Evolutionary conservation across 2,329 filamentous ascomycete genomes (phyloP).

Genomic region (Grosmannia huntii): DNA sequence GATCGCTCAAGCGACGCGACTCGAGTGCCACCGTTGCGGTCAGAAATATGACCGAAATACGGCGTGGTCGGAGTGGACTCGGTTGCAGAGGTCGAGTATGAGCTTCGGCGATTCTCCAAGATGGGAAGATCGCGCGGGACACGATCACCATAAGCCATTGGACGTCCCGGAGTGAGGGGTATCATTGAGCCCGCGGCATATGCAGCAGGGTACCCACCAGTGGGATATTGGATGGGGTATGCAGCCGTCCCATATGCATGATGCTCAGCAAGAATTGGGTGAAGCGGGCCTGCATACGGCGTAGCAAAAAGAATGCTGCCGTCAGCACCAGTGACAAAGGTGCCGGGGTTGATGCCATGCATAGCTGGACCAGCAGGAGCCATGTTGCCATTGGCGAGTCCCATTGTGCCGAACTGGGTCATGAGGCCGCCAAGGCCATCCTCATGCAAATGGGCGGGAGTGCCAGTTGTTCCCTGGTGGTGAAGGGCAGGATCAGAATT

Average conservation of each 20-base stretch:
- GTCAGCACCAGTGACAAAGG: conserved; percentile 15
- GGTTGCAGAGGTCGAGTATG: conserved; percentile 47
- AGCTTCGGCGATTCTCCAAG: conserved; percentile 52
- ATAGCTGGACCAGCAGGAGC: conserved; percentile 10
- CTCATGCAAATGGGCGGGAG: conserved; percentile 6
- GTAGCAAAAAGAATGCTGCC: conserved; percentile 18
- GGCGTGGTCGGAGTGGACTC: conserved; percentile 55
- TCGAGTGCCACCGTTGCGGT: conserved; percentile 40
- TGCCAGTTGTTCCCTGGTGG: conserved; percentile 1
- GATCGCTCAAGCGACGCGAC: conserved; percentile 48
- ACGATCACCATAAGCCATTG: conserved; percentile 30
- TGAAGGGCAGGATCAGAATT: conserved; percentile 1
- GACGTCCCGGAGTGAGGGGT: conserved; percentile 41
- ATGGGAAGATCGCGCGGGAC: conserved; percentile 43
- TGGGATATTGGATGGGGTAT: conserved; percentile 13
- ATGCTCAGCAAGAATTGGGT: conserved; percentile 16
- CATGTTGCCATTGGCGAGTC: conserved; percentile 13
- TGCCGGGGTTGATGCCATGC: conserved; percentile 10
- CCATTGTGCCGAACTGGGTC: conserved; percentile 18
- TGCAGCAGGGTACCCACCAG: conserved; percentile 4
- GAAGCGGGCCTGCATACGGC: conserved; percentile 14
- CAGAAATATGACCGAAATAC: conserved; percentile 44
- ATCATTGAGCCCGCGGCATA: conserved; percentile 20
- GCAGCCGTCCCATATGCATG: conserved; percentile 15
- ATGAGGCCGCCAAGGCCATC: conserved; percentile 14